Conservation (phyloP, 768 basidiomycete species). For the Boletales sp. region DNA sequence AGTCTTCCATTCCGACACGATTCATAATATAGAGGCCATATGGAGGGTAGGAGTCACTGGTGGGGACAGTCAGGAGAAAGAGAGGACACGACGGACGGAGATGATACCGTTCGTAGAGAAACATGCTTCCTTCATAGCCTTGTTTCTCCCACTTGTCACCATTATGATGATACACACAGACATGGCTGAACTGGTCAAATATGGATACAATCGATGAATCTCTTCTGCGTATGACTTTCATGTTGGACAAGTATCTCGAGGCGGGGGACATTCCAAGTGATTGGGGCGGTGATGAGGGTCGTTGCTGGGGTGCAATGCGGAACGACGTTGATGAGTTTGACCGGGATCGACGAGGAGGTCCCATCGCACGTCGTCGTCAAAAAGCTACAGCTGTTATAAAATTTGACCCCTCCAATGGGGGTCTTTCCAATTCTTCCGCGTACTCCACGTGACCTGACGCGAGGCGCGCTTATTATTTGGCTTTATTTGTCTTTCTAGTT, state of each 20-base stretch:
- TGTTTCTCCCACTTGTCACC: conserved; percentile 78
- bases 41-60: conserved; percentile 70
- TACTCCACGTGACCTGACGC: conserved; percentile 34
- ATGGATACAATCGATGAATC: conserved; percentile 79
- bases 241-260: conserved; percentile 69
- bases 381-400: background rate
- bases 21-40: conserved; percentile 87
- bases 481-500: conserved; percentile 33
- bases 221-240: conserved; percentile 74
- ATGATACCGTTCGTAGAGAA: conserved; percentile 74
- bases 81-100: background rate
- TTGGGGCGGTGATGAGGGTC: conserved; percentile 6
- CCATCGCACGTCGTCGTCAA: conserved; percentile 10
- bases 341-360: conserved; percentile 29
- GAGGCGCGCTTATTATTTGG: conserved; percentile 35
- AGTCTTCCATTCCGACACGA: conserved; percentile 76
- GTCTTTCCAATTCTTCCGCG: conserved; percentile 6
- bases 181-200: conserved; percentile 86
- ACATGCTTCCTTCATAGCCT: conserved; percentile 86
- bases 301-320: conserved; percentile 7
- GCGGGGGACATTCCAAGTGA: conserved; percentile 56
- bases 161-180: conserved; percentile 76
- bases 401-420: conserved; percentile 18
- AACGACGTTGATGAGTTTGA: conserved; percentile 25
- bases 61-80: conserved; percentile 2